phyloP scores from a whole-genome alignment of 1,139 yeast genomes.

The Magnusiomyces paraingens region DNA sequence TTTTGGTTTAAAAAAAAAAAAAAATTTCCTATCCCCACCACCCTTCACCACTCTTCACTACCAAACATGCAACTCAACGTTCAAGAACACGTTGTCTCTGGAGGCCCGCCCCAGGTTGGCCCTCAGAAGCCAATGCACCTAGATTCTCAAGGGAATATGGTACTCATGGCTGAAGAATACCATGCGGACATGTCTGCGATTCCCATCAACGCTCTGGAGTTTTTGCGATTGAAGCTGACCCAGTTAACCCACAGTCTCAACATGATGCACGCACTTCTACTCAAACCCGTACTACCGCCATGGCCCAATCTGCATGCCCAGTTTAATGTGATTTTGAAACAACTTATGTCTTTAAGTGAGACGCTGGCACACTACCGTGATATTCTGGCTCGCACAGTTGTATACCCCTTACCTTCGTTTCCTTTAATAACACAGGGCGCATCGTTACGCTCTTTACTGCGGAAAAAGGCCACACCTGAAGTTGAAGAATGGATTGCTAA shows the following conservation, averaged over 20 bases:
- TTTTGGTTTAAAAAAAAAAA: neutral
- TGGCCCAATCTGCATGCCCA: conserved; percentile 67
- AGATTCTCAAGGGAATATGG: neutral
- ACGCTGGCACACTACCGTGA: conserved; percentile 59
- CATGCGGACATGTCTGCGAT: conserved; percentile 35
- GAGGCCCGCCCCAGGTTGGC: conserved; percentile 3
- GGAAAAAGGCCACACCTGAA: conserved; percentile 86
- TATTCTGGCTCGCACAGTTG: conserved; percentile 58
- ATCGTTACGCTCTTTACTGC: conserved; percentile 67
- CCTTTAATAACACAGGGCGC: conserved; percentile 83
- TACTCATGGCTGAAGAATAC: conserved; percentile 2
- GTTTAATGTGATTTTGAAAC: conserved; percentile 75
- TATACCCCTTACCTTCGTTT: conserved; percentile 74
- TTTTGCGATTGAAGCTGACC: conserved; percentile 51
- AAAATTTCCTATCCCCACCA: neutral
- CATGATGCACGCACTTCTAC: conserved; percentile 31
- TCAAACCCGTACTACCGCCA: conserved; percentile 26
- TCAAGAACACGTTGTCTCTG: conserved; percentile 6
- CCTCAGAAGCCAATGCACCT: conserved; percentile 4
- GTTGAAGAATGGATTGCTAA: conserved; percentile 77
- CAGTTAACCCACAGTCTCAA: conserved; percentile 40
- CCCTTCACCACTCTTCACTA: conserved; percentile 4
- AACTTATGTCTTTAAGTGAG: conserved; percentile 63
- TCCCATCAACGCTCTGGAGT: conserved; percentile 55
- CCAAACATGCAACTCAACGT: neutral